Evolutionary conservation across 257 asterid species (phyloP).

Genomic region (Solanum bulbocastanum): DNA sequence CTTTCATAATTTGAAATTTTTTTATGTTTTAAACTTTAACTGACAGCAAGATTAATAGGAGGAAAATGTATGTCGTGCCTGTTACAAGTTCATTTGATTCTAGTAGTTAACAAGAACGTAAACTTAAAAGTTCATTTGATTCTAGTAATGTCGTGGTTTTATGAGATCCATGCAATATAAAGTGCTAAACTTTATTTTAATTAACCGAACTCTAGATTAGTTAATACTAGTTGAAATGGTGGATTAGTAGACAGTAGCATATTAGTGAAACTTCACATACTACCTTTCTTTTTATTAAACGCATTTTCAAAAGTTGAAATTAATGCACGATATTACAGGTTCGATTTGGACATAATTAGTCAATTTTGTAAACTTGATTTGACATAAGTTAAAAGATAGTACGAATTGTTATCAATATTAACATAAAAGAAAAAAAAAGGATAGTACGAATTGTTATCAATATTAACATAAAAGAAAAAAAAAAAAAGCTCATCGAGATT

Average conservation of each 20-base stretch:
- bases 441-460: background rate
- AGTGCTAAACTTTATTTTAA: background rate
- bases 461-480: background rate
- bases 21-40: background rate
- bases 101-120: background rate
- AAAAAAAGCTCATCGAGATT: background rate
- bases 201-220: background rate
- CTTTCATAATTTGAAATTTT: background rate
- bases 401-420: background rate
- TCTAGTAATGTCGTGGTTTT: background rate
- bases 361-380: background rate
- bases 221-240: background rate
- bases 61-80: background rate
- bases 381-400: background rate
- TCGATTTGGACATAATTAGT: background rate
- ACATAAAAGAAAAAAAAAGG: background rate
- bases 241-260: background rate
- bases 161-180: background rate
- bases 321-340: background rate
- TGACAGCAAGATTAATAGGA: background rate
- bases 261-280: background rate
- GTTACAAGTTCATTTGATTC: background rate
- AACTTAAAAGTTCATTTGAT: background rate
- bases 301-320: background rate
- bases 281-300: background rate